Conservation (phyloP, 148 eudicot genomes). For the Polygonum aviculare region DNA sequence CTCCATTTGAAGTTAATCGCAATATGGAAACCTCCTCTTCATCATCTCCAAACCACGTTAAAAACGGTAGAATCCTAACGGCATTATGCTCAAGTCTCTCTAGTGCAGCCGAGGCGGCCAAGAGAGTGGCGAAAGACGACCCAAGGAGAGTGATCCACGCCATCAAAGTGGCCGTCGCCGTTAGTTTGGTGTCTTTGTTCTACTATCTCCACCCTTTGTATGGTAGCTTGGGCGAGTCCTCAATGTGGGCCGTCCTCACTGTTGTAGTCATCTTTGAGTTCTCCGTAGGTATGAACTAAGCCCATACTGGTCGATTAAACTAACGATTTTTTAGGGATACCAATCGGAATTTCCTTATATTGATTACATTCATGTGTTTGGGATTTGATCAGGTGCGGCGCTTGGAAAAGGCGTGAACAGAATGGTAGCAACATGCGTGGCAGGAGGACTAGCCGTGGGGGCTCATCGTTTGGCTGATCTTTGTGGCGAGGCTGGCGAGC, state of each 20-base stretch:
- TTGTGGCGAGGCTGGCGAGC: constrained; percentile 23
- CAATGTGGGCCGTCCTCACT: constrained; percentile 17
- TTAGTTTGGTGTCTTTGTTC: constrained; percentile 8
- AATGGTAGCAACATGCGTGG: constrained; percentile 41
- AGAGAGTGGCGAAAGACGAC: constrained; percentile 2
- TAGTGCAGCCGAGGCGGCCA: background rate
- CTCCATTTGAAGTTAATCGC: background rate
- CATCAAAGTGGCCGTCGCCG: background rate
- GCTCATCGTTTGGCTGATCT: constrained; percentile 35
- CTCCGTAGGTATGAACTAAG: constrained; percentile 20
- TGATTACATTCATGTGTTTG: background rate
- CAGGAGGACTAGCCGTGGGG: constrained; percentile 34
- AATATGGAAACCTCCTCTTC: background rate
- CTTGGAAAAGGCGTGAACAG: constrained; percentile 51
- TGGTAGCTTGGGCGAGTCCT: constrained; percentile 3
- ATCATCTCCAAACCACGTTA: background rate
- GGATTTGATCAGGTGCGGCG: constrained; percentile 39
- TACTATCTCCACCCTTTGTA: background rate
- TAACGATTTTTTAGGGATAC: no score
- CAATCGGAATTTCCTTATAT: no score
- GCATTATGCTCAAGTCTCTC: background rate
- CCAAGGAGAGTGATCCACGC: constrained; percentile 4
- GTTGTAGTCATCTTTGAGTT: constrained; percentile 30
- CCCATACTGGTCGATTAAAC: background rate
- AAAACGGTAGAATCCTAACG: background rate